Conservation (phyloP, 352 stramenopile genomes). For the Phytophthora vignae region DNA sequence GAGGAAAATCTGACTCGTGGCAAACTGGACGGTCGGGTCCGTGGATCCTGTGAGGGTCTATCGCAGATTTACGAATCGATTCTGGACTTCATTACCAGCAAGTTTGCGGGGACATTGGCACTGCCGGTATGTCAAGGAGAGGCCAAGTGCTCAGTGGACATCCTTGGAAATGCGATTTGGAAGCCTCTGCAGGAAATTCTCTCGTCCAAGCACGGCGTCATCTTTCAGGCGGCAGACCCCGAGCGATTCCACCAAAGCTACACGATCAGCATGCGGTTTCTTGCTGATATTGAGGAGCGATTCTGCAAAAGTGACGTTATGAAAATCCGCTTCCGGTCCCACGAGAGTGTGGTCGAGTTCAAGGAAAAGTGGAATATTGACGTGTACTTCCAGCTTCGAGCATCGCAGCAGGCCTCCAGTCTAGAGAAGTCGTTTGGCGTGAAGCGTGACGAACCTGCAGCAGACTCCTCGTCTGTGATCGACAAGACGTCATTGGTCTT, state of each 20-base stretch:
- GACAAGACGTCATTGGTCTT: constrained; percentile 45
- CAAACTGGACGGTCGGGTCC: constrained; percentile 74
- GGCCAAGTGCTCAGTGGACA: constrained; percentile 73
- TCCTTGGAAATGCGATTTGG: constrained; percentile 86
- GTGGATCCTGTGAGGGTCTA: constrained; percentile 82
- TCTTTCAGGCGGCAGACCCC: constrained; percentile 84
- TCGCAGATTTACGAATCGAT: constrained; percentile 77
- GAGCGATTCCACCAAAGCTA: constrained; percentile 88
- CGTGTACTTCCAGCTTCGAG: constrained; percentile 87
- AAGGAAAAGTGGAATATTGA: constrained; percentile 91
- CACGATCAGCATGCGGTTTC: constrained; percentile 78
- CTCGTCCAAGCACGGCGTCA: constrained; percentile 72
- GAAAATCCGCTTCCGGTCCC: constrained; percentile 69
- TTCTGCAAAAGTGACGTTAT: constrained; percentile 69
- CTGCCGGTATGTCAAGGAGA: constrained; percentile 76
- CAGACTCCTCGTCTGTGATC: constrained; percentile 5
- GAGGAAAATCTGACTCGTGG: constrained; percentile 82
- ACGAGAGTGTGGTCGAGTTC: constrained; percentile 82
- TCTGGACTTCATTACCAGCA: constrained; percentile 74
- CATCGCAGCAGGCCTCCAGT: constrained; percentile 54
- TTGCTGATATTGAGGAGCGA: constrained; percentile 54
- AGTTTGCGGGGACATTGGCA: constrained; percentile 67
- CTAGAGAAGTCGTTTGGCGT: constrained; percentile 63
- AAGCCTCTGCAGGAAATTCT: constrained; percentile 78
- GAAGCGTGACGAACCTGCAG: constrained; percentile 34